Conservation (phyloP, 176 grass and related monocot species). For the Raddia distichophylla region DNA sequence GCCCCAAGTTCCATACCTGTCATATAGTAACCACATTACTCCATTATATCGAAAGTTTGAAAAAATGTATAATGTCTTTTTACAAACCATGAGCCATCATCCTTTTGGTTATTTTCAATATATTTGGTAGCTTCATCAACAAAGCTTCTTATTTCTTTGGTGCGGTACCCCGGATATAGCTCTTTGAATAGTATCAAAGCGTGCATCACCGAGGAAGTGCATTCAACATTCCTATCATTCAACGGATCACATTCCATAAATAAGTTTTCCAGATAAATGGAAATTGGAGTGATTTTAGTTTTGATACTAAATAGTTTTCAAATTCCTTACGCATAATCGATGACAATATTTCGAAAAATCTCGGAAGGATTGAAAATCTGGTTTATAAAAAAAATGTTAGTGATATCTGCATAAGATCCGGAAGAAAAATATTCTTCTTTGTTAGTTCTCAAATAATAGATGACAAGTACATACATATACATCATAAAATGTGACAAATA, state of each 20-base stretch:
- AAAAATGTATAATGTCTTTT: not conserved
- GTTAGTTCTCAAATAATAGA: too few relatives aligned
- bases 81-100: conserved; percentile 33
- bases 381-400: not conserved
- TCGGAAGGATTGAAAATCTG: conserved; percentile 31
- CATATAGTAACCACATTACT: too few relatives aligned
- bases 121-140: not conserved
- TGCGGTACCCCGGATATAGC: not conserved
- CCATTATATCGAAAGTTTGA: too few relatives aligned
- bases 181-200: not conserved
- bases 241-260: too few relatives aligned
- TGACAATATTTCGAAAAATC: conserved; percentile 1
- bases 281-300: not conserved
- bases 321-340: conserved; percentile 22
- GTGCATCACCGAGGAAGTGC: not conserved
- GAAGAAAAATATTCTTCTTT: too few relatives aligned
- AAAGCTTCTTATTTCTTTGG: not conserved
- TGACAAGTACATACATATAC: too few relatives aligned
- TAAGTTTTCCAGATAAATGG: too few relatives aligned
- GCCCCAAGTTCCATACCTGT: conserved; percentile 38
- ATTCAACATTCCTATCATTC: conserved; percentile 26
- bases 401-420: too few relatives aligned
- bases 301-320: not conserved
- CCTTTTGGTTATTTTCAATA: conserved; percentile 27
- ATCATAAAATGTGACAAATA: too few relatives aligned